Conservation (phyloP, 2,329 filamentous ascomycete genomes). For the Aspergillus amoenus region DNA sequence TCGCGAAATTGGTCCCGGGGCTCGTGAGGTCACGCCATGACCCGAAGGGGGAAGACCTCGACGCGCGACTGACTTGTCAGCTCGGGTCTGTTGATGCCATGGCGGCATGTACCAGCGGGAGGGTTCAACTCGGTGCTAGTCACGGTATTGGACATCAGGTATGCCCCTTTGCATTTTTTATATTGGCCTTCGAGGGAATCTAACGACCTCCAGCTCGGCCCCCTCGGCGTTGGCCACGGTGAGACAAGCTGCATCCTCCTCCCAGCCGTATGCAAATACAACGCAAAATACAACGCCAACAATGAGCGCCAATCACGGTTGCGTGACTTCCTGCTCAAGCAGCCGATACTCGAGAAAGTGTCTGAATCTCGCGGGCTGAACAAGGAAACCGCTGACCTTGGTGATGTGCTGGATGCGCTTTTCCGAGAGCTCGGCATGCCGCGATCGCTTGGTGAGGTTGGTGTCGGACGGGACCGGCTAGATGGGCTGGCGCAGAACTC, state of each 20-base stretch:
- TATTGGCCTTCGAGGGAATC: neutral
- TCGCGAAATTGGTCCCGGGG: slow-evolving; percentile 44
- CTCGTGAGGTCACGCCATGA: slow-evolving; percentile 44
- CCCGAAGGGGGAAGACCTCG: slow-evolving; percentile 30
- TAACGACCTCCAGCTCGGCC: slow-evolving; percentile 41
- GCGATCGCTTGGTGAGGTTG: slow-evolving; percentile 52
- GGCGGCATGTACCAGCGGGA: slow-evolving; percentile 42
- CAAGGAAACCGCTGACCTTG: slow-evolving; percentile 41
- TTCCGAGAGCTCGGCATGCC: slow-evolving; percentile 56
- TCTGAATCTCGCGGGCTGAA: slow-evolving; percentile 33
- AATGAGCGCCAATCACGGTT: slow-evolving; percentile 44
- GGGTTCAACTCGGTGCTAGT: slow-evolving; percentile 48
- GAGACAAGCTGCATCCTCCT: slow-evolving; percentile 59
- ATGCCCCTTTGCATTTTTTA: slow-evolving; percentile 3
- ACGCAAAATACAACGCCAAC: slow-evolving; percentile 46
- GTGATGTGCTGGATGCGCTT: slow-evolving; percentile 53
- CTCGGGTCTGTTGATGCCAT: slow-evolving; percentile 56
- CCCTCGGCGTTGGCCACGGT: slow-evolving; percentile 59
- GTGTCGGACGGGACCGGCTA: slow-evolving; percentile 50
- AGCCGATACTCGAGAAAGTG: slow-evolving; percentile 36
- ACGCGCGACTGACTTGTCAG: slow-evolving; percentile 50
- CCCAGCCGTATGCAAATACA: slow-evolving; percentile 59
- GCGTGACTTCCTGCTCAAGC: slow-evolving; percentile 41
- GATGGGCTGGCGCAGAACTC: slow-evolving; percentile 50
- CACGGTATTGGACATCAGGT: slow-evolving; percentile 56